Evolutionary conservation across 2,329 filamentous ascomycete species (phyloP).

Genomic region (Nothophaeocryptopus gaeumannii): DNA sequence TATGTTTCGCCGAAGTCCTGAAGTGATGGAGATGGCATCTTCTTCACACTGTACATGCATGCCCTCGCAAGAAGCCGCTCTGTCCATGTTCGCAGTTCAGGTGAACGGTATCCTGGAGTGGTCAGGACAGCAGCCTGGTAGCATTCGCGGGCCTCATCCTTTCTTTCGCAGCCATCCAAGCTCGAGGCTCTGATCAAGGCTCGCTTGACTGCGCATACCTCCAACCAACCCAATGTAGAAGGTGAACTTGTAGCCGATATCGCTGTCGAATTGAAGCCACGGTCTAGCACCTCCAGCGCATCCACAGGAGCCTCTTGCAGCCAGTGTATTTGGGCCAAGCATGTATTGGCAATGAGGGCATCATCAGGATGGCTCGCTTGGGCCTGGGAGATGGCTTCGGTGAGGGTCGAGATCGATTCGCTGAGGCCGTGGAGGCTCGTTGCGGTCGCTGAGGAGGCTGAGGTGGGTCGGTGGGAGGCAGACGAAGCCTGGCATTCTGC

Average conservation of each 20-base stretch:
- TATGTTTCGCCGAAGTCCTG: conserved; percentile 25
- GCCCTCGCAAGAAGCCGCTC: conserved; percentile 32
- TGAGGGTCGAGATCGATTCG: conserved; percentile 41
- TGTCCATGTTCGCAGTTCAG: conserved; percentile 34
- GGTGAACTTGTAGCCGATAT: conserved; percentile 2
- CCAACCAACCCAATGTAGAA: conserved; percentile 64
- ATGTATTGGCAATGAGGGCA: conserved; percentile 74
- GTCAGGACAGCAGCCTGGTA: conserved; percentile 23
- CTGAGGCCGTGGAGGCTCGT: conserved; percentile 34
- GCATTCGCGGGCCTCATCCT: conserved; percentile 22
- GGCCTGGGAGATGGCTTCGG: conserved; percentile 32
- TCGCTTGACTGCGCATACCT: conserved; percentile 59
- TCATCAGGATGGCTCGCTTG: conserved; percentile 46
- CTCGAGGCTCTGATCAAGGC: conserved; percentile 31
- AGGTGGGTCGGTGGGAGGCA: conserved; percentile 44
- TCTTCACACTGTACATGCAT: conserved; percentile 30
- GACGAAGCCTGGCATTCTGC: conserved; percentile 47
- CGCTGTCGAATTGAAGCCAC: not conserved
- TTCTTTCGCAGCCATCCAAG: conserved; percentile 25
- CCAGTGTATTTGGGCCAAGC: conserved; percentile 81
- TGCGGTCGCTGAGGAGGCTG: conserved; percentile 40
- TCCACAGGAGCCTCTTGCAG: conserved; percentile 64
- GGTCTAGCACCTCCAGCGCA: conserved; percentile 51
- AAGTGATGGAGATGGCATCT: conserved; percentile 21
- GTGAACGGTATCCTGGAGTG: conserved; percentile 30